These are phyloP conservation scores for Penicillium bialowiezense DNA, from an alignment of 495 filamentous ascomycete species.

Conservation along the genomic window DNA sequence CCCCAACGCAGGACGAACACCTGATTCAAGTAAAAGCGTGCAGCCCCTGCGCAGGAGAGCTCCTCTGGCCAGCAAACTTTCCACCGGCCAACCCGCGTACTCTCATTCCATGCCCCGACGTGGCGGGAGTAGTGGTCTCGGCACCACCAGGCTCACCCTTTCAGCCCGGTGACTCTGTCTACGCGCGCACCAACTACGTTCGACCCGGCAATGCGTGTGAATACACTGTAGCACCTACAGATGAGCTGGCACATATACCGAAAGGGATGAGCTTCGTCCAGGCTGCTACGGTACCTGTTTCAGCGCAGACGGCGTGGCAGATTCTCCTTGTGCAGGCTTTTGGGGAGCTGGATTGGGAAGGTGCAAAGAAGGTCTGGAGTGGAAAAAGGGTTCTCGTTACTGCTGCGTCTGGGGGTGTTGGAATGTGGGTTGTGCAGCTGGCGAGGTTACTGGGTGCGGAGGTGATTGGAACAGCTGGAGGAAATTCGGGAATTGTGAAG, in stretches of 20 bases:
- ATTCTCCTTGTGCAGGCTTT: conserved; percentile 44
- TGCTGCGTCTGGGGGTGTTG: conserved; percentile 51
- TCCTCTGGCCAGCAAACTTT: conserved; percentile 48
- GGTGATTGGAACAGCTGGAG: conserved; percentile 41
- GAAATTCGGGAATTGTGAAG: conserved; percentile 42
- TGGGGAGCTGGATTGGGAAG: conserved; percentile 2
- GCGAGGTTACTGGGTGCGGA: conserved; percentile 40
- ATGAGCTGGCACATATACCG: conserved; percentile 43
- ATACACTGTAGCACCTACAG: conserved; percentile 42
- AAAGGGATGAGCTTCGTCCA: conserved; percentile 39
- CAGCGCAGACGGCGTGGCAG: conserved; percentile 51
- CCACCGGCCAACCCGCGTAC: conserved; percentile 30
- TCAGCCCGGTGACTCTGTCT: conserved; percentile 46
- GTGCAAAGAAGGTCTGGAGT: conserved; percentile 6
- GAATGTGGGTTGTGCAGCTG: conserved; percentile 56
- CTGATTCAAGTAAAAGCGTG: conserved; percentile 51
- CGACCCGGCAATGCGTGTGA: conserved; percentile 43
- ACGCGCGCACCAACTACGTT: conserved; percentile 39
- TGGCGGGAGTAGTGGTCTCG: conserved; percentile 46
- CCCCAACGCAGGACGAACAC: conserved; percentile 35
- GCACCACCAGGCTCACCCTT: conserved; percentile 44
- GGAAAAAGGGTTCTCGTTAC: conserved; percentile 47
- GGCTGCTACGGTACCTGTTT: conserved; percentile 46
- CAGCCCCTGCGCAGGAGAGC: conserved; percentile 52
- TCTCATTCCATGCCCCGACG: conserved; percentile 50